Evolutionary conservation across 768 basidiomycete genomes (phyloP).

Genomic region (Gautieria morchelliformis): DNA sequence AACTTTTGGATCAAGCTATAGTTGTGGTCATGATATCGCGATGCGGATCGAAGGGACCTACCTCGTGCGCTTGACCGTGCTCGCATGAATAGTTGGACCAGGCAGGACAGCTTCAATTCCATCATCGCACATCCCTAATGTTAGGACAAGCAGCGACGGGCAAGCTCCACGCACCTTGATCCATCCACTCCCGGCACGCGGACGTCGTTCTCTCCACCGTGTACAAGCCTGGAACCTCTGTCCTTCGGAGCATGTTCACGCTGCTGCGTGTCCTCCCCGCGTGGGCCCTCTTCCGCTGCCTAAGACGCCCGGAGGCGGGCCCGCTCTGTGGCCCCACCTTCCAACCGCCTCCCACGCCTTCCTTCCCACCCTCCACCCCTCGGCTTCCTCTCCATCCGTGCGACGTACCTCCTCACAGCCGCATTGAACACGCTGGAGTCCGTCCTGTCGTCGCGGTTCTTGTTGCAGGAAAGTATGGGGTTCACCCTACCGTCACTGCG

Average conservation of each 20-base stretch:
- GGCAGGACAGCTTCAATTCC: too few species aligned
- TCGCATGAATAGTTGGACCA: too few species aligned
- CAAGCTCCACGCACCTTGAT: too few species aligned
- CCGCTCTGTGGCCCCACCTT: slow-evolving; percentile 23
- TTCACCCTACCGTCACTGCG: slow-evolving; percentile 69
- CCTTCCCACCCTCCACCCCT: slow-evolving; percentile 57
- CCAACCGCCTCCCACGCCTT: slow-evolving; percentile 36
- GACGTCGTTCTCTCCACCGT: slow-evolving; percentile 65
- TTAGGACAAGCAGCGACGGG: too few species aligned
- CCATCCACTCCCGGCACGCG: too few species aligned
- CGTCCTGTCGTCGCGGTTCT: slow-evolving; percentile 61
- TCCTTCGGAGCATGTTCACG: slow-evolving; percentile 70
- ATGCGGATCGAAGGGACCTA: too few species aligned
- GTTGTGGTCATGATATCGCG: too few species aligned
- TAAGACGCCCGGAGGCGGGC: slow-evolving; percentile 36
- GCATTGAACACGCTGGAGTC: slow-evolving; percentile 74
- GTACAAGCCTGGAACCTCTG: slow-evolving; percentile 77
- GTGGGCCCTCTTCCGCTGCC: slow-evolving; percentile 62
- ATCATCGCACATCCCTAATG: too few species aligned
- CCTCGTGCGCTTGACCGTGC: too few species aligned
- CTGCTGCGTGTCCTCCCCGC: slow-evolving; percentile 65
- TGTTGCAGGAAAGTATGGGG: slow-evolving; percentile 51
- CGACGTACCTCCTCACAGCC: slow-evolving; percentile 53
- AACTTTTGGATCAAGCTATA: too few species aligned
- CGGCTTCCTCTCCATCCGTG: slow-evolving; percentile 56